Percentiles rank a stretch among this genome's conserved stretches.
phyloP scores from a whole-genome alignment of 2,329 filamentous ascomycete species.

The Emergomyces orientalis region DNA sequence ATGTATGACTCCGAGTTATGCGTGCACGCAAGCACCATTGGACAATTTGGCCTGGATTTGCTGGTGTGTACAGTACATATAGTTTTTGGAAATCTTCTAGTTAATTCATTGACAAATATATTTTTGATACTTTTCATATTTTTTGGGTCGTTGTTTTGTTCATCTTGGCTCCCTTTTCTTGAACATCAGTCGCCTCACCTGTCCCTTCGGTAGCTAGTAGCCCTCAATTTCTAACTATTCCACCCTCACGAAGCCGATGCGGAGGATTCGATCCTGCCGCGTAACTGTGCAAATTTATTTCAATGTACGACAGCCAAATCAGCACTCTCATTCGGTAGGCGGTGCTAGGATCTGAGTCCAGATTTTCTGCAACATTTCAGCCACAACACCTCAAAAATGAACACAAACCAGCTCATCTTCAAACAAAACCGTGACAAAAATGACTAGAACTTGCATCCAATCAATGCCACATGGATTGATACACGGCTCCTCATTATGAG shows the following conservation, averaged over 20 bases:
- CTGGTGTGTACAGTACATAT: constrained; percentile 1
- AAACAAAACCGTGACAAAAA: neutral
- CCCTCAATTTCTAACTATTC: neutral
- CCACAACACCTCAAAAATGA: constrained; percentile 2
- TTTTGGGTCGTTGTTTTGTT: neutral
- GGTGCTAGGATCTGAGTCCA: neutral
- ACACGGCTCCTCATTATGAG: neutral
- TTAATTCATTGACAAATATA: neutral
- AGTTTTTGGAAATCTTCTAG: constrained; percentile 1
- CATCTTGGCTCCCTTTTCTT: neutral
- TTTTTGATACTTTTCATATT: neutral
- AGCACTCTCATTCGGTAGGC: neutral
- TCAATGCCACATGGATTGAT: neutral
- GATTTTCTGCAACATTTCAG: neutral
- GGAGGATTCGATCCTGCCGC: neutral
- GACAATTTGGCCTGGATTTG: neutral
- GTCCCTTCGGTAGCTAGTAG: neutral
- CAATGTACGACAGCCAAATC: neutral
- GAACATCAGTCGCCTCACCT: neutral
- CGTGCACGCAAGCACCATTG: neutral
- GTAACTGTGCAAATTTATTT: neutral
- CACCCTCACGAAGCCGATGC: neutral
- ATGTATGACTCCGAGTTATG: neutral
- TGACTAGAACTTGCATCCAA: neutral
- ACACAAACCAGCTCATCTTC: neutral